phyloP scores from a whole-genome alignment of 352 stramenopile species.

The Phytophthora syringae region DNA sequence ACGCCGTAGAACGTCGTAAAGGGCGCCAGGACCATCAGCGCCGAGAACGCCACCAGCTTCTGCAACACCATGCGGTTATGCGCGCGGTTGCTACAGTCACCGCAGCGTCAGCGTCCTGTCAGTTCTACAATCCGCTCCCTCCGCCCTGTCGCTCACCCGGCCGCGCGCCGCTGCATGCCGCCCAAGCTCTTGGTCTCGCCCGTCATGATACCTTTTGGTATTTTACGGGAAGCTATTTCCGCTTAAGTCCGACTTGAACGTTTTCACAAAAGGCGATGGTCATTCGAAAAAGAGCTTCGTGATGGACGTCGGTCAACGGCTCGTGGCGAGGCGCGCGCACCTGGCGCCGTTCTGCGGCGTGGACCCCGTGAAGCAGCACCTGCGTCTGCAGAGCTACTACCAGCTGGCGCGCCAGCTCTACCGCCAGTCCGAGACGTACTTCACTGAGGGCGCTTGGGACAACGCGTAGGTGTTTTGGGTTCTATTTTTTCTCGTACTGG shows the following conservation, averaged over 20 bases:
- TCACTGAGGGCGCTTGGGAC: slow-evolving; percentile 62
- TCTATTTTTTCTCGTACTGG: slow-evolving; percentile 39
- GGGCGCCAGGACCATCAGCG: slow-evolving; percentile 70
- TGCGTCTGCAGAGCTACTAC: slow-evolving; percentile 74
- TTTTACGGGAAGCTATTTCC: background rate
- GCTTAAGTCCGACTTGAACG: slow-evolving; percentile 43
- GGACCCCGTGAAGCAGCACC: slow-evolving; percentile 69
- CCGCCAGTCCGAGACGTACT: slow-evolving; percentile 76
- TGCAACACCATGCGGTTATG: slow-evolving; percentile 78
- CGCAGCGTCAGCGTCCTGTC: background rate
- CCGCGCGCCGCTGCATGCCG: slow-evolving; percentile 55
- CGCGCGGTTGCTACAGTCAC: slow-evolving; percentile 57
- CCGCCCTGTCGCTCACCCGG: slow-evolving; percentile 27
- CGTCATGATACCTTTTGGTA: slow-evolving; percentile 10
- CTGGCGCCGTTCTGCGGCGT: slow-evolving; percentile 68
- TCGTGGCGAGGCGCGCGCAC: slow-evolving; percentile 60
- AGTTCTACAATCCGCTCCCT: background rate
- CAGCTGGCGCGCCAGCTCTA: slow-evolving; percentile 79
- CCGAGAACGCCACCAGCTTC: slow-evolving; percentile 77
- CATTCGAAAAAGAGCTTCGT: slow-evolving; percentile 37
- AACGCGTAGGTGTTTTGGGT: slow-evolving; percentile 63
- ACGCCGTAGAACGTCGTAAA: slow-evolving; percentile 73
- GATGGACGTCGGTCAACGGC: slow-evolving; percentile 59
- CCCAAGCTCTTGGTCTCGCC: slow-evolving; percentile 48
- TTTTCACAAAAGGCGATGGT: slow-evolving; percentile 19